phyloP scores from a whole-genome alignment of 305 asterid species.

The Caryopteris hybrid region DNA sequence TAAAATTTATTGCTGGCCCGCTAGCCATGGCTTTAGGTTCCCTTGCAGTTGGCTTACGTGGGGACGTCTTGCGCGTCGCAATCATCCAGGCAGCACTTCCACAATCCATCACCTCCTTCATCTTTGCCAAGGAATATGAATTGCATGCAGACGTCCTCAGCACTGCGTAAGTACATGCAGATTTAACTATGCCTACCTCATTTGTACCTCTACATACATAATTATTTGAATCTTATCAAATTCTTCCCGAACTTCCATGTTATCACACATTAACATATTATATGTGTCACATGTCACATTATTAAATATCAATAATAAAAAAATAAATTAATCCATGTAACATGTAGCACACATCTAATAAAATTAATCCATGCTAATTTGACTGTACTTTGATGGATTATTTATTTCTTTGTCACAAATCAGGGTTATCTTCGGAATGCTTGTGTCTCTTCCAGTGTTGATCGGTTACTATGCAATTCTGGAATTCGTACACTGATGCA shows the following conservation, averaged over 20 bases:
- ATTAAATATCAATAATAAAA: no score
- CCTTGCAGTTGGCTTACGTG: constrained; percentile 48
- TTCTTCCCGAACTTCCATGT: no score
- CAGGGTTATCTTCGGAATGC: constrained; percentile 50
- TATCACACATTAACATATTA: no score
- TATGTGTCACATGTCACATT: no score
- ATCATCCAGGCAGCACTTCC: constrained; percentile 72
- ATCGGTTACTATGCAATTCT: constrained; percentile 35
- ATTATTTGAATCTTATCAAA: no score
- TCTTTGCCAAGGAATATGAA: constrained; percentile 63
- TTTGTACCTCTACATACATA: no score
- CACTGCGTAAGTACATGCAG: constrained; percentile 56
- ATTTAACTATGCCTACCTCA: no score
- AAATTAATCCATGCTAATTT: no score
- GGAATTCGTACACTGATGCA: constrained; percentile 15
- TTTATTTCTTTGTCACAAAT: no score
- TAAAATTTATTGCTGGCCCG: constrained; percentile 61
- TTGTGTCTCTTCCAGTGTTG: constrained; percentile 43
- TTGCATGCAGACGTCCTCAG: constrained; percentile 61
- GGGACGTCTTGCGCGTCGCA: constrained; percentile 51
- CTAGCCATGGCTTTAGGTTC: constrained; percentile 60
- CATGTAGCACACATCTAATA: no score
- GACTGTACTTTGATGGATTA: no score
- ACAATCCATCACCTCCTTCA: constrained; percentile 60
- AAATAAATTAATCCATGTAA: no score